These are phyloP conservation scores for Ophiobolus disseminans DNA, from an alignment of 2,329 filamentous ascomycete species.

Conservation along the genomic window DNA sequence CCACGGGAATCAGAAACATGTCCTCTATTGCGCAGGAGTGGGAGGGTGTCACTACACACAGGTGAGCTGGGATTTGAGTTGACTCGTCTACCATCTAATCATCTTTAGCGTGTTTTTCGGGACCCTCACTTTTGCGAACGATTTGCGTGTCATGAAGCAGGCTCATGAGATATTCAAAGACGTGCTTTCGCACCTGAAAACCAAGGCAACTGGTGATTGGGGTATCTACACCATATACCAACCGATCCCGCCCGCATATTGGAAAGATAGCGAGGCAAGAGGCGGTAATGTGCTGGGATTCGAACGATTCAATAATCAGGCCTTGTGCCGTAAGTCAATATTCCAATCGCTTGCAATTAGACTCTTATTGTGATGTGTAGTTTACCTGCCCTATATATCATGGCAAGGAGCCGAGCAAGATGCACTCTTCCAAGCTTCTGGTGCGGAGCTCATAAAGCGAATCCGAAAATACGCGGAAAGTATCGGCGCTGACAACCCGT, in stretches of 20 bases:
- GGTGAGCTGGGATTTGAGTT: conserved; percentile 1
- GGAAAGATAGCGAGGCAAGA: conserved; percentile 40
- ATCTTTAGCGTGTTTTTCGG: conserved; percentile 25
- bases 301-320: conserved; percentile 25
- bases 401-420: conserved; percentile 32
- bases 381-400: conserved; percentile 30
- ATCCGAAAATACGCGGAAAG: conserved; percentile 25
- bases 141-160: conserved; percentile 45
- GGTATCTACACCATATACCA: conserved; percentile 45
- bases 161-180: conserved; percentile 51
- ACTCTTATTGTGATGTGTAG: conserved; percentile 1
- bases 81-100: neutral
- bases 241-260: conserved; percentile 50
- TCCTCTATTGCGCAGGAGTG: conserved; percentile 30
- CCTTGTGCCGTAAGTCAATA: conserved; percentile 24
- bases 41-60: conserved; percentile 18
- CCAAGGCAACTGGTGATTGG: conserved; percentile 39
- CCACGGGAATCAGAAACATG: conserved; percentile 33
- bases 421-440: conserved; percentile 24
- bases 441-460: conserved; percentile 19
- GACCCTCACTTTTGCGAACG: conserved; percentile 42
- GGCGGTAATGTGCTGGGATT: conserved; percentile 54
- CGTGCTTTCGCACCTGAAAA: conserved; percentile 45
- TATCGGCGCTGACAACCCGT: conserved; percentile 31
- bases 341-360: neutral